Evolutionary conservation across 257 asterid genomes (phyloP).

Genomic region (Echites panduratus): DNA sequence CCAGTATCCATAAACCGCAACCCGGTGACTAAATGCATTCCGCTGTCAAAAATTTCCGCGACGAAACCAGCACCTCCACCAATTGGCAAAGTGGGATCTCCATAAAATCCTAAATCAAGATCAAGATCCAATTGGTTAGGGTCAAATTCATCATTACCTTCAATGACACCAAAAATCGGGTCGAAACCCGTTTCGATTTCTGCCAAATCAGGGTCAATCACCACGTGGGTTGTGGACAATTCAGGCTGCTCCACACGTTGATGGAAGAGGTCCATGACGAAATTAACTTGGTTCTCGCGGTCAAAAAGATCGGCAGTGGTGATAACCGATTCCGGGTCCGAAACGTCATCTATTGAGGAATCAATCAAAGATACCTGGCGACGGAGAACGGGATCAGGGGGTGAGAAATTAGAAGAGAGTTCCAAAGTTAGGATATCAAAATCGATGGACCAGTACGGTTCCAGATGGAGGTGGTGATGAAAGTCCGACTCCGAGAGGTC

Average conservation of each 20-base stretch:
- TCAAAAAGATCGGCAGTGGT: conserved; percentile 21
- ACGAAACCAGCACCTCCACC: conserved; percentile 16
- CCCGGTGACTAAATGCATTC: conserved; percentile 17
- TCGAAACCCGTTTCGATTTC: conserved; percentile 19
- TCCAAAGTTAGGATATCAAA: conserved; percentile 25
- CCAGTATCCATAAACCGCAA: conserved; percentile 25
- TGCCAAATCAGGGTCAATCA: conserved; percentile 12
- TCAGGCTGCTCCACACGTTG: conserved; percentile 36
- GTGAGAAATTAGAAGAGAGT: conserved; percentile 17
- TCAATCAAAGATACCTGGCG: not conserved
- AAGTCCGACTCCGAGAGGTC: not conserved
- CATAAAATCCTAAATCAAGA: conserved; percentile 25
- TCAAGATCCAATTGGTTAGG: conserved; percentile 22
- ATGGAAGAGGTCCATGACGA: conserved; percentile 37
- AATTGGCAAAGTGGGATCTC: conserved; percentile 8
- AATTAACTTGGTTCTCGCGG: conserved; percentile 30
- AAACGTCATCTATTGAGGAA: conserved; percentile 13
- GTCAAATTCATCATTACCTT: conserved; percentile 20
- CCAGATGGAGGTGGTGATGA: conserved; percentile 4
- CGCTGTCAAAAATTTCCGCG: conserved; percentile 21
- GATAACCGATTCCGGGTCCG: conserved; percentile 18
- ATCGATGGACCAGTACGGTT: conserved; percentile 25
- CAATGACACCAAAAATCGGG: conserved; percentile 16
- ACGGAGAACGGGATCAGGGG: conserved; percentile 5
- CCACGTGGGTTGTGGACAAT: conserved; percentile 13